Conservation (phyloP, 75 land plant species). For the Pinus tabuliformis region DNA sequence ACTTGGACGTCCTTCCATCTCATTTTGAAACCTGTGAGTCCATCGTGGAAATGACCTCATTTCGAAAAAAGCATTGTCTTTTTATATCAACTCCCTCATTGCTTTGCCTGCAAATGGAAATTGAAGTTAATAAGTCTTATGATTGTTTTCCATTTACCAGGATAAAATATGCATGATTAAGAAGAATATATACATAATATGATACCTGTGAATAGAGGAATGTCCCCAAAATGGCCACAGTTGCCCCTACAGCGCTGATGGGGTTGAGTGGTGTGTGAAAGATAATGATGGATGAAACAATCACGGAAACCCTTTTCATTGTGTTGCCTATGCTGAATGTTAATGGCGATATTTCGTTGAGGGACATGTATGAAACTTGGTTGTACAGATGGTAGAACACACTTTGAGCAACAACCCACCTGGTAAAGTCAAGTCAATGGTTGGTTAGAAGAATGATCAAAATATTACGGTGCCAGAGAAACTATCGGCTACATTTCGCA, state of each 20-base stretch:
- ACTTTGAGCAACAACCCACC: constrained; percentile 81
- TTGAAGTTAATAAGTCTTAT: too few relatives aligned
- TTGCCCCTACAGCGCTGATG: constrained; percentile 75
- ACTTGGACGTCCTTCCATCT: too few relatives aligned
- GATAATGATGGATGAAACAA: constrained; percentile 63
- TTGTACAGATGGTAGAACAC: constrained; percentile 78
- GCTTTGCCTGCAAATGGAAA: too few relatives aligned
- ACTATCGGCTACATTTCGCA: too few relatives aligned
- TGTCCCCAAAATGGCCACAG: constrained; percentile 59
- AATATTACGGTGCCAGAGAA: too few relatives aligned
- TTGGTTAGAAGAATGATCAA: neutral
- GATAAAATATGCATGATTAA: too few relatives aligned
- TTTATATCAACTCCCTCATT: too few relatives aligned
- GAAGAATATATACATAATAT: too few relatives aligned
- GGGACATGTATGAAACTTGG: constrained; percentile 83
- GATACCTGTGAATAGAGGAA: neutral
- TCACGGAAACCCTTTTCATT: constrained; percentile 73
- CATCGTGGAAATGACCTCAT: too few relatives aligned
- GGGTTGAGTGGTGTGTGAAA: constrained; percentile 74
- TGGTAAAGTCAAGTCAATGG: constrained; percentile 13
- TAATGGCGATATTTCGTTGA: constrained; percentile 72
- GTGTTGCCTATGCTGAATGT: constrained; percentile 81
- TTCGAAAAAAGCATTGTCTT: too few relatives aligned
- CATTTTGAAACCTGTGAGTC: too few relatives aligned
- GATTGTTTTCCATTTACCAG: too few relatives aligned